These are phyloP conservation scores for Vitis labrusca DNA, from an alignment of 164 flowering plant species.

Conservation along the genomic window DNA sequence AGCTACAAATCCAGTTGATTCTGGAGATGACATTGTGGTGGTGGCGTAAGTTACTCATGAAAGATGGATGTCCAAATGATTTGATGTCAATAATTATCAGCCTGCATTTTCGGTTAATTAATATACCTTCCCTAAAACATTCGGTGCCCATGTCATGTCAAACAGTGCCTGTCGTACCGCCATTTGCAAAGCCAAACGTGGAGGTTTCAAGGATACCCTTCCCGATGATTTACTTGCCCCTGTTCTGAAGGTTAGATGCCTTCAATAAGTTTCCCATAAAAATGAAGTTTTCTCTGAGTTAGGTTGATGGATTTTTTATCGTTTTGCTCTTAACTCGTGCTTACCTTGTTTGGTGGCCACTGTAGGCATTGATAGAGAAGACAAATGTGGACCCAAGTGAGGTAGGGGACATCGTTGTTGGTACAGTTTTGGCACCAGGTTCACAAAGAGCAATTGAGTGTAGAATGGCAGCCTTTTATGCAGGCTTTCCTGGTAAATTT, in stretches of 20 bases:
- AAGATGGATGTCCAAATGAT: background rate
- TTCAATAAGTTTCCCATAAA: background rate
- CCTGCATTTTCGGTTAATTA: background rate
- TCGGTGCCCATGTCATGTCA: constrained; percentile 5
- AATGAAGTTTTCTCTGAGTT: too few species aligned
- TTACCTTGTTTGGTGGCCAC: background rate
- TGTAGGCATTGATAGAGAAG: constrained; percentile 58
- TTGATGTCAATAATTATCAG: background rate
- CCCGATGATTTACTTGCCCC: constrained; percentile 69
- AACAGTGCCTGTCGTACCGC: constrained; percentile 71
- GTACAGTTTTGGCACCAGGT: constrained; percentile 74
- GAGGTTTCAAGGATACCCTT: constrained; percentile 71
- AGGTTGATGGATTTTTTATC: background rate
- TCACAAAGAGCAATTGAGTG: constrained; percentile 62
- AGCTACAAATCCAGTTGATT: constrained; percentile 66
- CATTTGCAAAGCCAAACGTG: constrained; percentile 66
- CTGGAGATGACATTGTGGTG: constrained; percentile 81
- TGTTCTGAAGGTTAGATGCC: constrained; percentile 55
- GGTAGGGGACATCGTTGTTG: constrained; percentile 78
- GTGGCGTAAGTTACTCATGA: constrained; percentile 52
- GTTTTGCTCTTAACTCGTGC: background rate
- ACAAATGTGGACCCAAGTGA: constrained; percentile 59
- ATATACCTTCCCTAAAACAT: background rate
- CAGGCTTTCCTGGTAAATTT: constrained; percentile 71
- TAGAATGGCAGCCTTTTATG: constrained; percentile 78